phyloP scores from a whole-genome alignment of 805 yeast species.

The Yamadazyma sp. region DNA sequence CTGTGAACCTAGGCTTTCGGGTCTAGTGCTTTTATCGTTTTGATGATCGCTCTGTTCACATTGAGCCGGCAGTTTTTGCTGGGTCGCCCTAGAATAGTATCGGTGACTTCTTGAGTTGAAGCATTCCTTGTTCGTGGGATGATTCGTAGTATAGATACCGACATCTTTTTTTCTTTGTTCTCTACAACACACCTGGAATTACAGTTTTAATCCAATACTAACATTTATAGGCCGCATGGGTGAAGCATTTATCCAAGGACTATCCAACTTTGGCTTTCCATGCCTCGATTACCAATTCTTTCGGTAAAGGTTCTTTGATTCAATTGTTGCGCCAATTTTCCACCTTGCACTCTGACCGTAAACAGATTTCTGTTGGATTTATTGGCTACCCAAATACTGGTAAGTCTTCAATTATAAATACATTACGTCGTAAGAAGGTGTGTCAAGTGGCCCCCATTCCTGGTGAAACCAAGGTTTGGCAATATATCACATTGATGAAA shows the following conservation, averaged over 20 bases:
- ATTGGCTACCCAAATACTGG: slow-evolving; percentile 99
- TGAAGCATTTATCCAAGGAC: slow-evolving; percentile 85
- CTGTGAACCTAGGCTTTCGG: slow-evolving; percentile 50
- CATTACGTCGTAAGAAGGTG: slow-evolving; percentile 90
- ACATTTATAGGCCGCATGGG: slow-evolving; percentile 91
- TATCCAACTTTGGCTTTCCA: slow-evolving; percentile 97
- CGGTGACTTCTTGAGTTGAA: slow-evolving; percentile 86
- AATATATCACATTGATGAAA: slow-evolving; percentile 95
- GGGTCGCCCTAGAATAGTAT: slow-evolving; percentile 44
- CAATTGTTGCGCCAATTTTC: slow-evolving; percentile 93
- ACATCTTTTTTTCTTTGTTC: slow-evolving; percentile 42
- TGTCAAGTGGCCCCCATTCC: slow-evolving; percentile 98
- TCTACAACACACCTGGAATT: not conserved
- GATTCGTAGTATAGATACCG: slow-evolving; percentile 89
- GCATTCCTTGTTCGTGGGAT: slow-evolving; percentile 26
- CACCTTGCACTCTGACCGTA: slow-evolving; percentile 84
- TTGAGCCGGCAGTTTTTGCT: slow-evolving; percentile 34
- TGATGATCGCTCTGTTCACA: slow-evolving; percentile 37
- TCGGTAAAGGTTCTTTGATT: slow-evolving; percentile 95
- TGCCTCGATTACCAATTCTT: slow-evolving; percentile 95
- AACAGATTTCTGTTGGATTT: slow-evolving; percentile 95
- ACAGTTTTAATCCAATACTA: slow-evolving; percentile 17
- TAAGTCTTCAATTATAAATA: slow-evolving; percentile 92
- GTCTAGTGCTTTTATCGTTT: slow-evolving; percentile 27
- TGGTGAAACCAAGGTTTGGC: slow-evolving; percentile 99